phyloP scores from a whole-genome alignment of 148 eudicot genomes.

The Salicornia ramosissima region DNA sequence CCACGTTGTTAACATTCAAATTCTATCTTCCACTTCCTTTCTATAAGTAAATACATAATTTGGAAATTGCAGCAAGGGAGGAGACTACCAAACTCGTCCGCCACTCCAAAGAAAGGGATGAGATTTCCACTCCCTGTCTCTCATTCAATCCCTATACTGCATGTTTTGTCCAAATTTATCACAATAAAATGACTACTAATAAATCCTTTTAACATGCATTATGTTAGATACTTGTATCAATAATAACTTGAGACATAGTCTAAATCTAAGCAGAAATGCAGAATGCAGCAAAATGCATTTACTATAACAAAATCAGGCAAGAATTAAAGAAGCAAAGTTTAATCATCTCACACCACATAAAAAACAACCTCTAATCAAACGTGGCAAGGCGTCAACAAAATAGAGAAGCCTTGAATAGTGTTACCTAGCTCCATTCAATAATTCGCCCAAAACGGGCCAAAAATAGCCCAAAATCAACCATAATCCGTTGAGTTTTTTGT shows the following conservation, averaged over 20 bases:
- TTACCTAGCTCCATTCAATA: too few species aligned
- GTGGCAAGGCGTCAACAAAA: neutral
- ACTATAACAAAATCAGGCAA: neutral
- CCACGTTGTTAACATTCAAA: neutral
- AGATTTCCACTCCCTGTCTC: neutral
- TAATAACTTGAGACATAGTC: neutral
- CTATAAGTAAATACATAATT: neutral
- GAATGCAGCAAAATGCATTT: neutral
- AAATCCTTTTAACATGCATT: neutral
- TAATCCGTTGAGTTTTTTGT: too few species aligned
- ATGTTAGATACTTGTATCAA: neutral
- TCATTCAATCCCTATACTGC: neutral
- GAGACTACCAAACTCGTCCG: neutral
- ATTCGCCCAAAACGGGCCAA: too few species aligned
- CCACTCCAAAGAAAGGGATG: too few species aligned
- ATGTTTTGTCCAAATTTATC: too few species aligned
- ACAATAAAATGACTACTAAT: neutral
- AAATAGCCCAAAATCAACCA: too few species aligned
- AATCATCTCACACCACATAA: neutral
- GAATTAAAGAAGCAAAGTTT: neutral
- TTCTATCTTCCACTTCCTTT: neutral
- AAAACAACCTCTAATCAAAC: too few species aligned
- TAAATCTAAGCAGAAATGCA: neutral
- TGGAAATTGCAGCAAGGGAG: neutral
- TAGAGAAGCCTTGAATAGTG: too few species aligned